Base-by-base conservation (phyloP, 148 eudicot species). In the Silene latifolia region DNA sequence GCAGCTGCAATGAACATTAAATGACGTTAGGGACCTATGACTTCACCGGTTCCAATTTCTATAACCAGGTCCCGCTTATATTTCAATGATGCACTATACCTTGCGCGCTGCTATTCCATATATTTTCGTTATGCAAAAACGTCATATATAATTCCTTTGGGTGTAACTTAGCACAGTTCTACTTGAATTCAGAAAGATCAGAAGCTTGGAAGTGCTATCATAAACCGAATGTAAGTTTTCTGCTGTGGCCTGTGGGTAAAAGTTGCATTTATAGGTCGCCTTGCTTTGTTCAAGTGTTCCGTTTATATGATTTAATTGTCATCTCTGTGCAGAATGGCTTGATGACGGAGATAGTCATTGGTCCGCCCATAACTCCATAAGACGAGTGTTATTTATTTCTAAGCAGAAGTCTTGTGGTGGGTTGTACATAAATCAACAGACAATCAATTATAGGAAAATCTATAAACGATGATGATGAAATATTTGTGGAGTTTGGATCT, bases 1-100 rank as follows among this genome's bases (percentile, higher is more conserved):
- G 97, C 98, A 56, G 97, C 99, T 47, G 94, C 96, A 51, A 90
- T 95, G 87, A 92, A 95, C 73, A 82, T 95, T 57, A 95, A 92
- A 86, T 95, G 85, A 89, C 56, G 59, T 72, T 3, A 15, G 14
- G 62, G 69, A 39, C 54, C 46, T 56, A 68, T 7, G 46, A 48
- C 18, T 65, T 64, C 72, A 35, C 61, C 39, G 65, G 77, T 73
- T 78, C 58, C 35, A 72, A 71, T 76, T 24, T 76, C 77, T 76
- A 63, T 80, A 67, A 60, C 81, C 67, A 69, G 74, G 54, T 48
- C 60, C 19, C 54, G 35, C 21, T 63, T 53, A 15, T 69, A 27
- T 71, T 25, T 12, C 56, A 39, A 61, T 79, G 69, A 63, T 63
- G 46, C 83, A 58, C 69, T 63, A 72, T 64, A 67, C 73, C 71